These are phyloP conservation scores for Metroxylon sagu DNA, from an alignment of 176 grass and related monocot genomes.

Conservation along the genomic window DNA sequence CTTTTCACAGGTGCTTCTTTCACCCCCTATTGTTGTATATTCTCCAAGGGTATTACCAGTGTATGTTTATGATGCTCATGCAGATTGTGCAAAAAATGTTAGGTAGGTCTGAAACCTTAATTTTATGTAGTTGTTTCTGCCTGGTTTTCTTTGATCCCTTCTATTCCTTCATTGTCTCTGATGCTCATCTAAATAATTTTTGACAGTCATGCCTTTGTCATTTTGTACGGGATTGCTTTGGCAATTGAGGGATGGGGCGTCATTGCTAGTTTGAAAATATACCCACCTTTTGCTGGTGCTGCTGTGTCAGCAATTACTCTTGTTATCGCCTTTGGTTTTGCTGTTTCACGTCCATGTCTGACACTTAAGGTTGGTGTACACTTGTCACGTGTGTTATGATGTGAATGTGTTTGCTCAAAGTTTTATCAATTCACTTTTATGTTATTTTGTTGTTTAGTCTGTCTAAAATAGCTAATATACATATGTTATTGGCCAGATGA, in stretches of 20 bases:
- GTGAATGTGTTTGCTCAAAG: no score
- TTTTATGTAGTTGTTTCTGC: no score
- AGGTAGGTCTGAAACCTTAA: constrained; percentile 37
- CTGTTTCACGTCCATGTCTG: constrained; percentile 83
- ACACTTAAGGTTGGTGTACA: constrained; percentile 75
- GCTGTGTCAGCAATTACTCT: constrained; percentile 79
- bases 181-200: constrained; percentile 24
- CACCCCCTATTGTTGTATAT: constrained; percentile 95
- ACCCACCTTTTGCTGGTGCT: constrained; percentile 85
- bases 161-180: no score
- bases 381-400: background rate
- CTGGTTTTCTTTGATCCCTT: no score
- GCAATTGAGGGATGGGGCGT: constrained; percentile 97
- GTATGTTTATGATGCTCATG: constrained; percentile 99
- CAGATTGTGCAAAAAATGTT: constrained; percentile 99
- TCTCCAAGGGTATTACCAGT: constrained; percentile 93
- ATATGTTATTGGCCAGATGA: constrained; percentile 47
- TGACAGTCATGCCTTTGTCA: constrained; percentile 82
- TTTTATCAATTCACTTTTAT: no score
- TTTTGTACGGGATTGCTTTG: constrained; percentile 84
- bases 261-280: constrained; percentile 82
- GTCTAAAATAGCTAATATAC: background rate
- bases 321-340: constrained; percentile 91
- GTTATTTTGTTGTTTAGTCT: background rate
- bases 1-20: constrained; percentile 76